Percentiles rank a stretch among this genome's conserved stretches.
Evolutionary conservation across 257 asterid genomes (phyloP).

Genomic region (Petrea volubilis): DNA sequence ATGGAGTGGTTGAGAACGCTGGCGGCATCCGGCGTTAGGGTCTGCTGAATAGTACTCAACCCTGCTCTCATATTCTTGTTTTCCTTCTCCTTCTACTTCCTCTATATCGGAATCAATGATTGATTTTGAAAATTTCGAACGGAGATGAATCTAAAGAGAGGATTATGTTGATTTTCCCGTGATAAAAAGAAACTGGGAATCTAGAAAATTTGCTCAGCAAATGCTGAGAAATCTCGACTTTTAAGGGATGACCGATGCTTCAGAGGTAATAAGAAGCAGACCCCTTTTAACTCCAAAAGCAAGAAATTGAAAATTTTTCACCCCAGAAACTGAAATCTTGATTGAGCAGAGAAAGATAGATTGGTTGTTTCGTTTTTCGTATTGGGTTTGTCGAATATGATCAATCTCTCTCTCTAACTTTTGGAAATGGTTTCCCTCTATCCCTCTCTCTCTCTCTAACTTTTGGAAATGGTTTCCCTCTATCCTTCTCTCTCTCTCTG

Average conservation of each 20-base stretch:
- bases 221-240: constrained; percentile 14
- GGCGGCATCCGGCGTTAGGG: constrained; percentile 86
- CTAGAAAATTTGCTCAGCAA: constrained; percentile 12
- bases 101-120: constrained; percentile 4
- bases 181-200: not conserved
- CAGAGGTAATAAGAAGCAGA: constrained; percentile 5
- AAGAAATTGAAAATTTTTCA: constrained; percentile 14
- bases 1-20: constrained; percentile 75
- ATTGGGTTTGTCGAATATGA: not conserved
- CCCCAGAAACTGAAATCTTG: constrained; percentile 25
- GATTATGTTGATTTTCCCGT: not conserved
- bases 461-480: not conserved
- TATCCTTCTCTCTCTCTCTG: not conserved
- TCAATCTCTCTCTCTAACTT: constrained; percentile 6
- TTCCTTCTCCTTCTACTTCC: too few species aligned
- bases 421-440: not conserved
- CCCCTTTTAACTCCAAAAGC: not conserved
- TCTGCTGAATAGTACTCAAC: constrained; percentile 80
- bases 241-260: not conserved
- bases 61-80: constrained; percentile 77
- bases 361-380: constrained; percentile 8
- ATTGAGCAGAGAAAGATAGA: constrained; percentile 15
- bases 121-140: not conserved
- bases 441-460: not conserved
- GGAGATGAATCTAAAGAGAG: constrained; percentile 12